Base-by-base conservation (phyloP, 345 rosid genomes). In the Eucalyptus shirleyi region DNA sequence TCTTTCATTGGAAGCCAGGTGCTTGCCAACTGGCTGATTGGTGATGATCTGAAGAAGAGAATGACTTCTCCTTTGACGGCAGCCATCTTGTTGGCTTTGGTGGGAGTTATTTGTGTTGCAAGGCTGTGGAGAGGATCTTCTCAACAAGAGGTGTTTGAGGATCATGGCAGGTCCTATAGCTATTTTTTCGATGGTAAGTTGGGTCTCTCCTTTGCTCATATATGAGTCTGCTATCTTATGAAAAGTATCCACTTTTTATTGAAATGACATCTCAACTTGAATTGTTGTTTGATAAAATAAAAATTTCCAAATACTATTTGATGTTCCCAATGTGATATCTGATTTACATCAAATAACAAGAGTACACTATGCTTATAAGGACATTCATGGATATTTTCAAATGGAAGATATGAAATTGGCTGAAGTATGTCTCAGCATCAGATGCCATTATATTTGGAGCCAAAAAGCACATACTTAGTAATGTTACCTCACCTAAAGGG, bases 1-100 rank as follows among this genome's bases (percentile, higher is more conserved):
- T 92, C 96, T 81, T 94, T 95, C 50, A 92, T 96, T 86, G 96
- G 96, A 92, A 94, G 96, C 92, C 99, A 97, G 93, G 93, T 93
- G 88, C 95, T 97, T 72, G 91, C 94, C 16, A 98, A 97, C 92
- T 96, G 96, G 99, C 86, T 95, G 88, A 92, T 92, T 50, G 95
- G 88, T 89, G 88, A 86, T 62, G 86, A 92, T 90, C 90, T 92
- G 88, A 90, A 92, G 89, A 91, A 92, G 50, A 94, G 95, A 89
- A 80, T 95, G 32, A 90, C 91, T 67, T 91, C 95, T 90, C 92
- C 96, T 91, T 94, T 94, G 44, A 87, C 86, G 50, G 90, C 90
- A 32, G 92, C 95, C 80, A 16, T 93, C 87, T 86, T 94, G 87
- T 90, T 97, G 87, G 94, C 99, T 55, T 86, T 94, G 50, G 88